phyloP scores from a whole-genome alignment of 2,329 filamentous ascomycete species.

The Fusarium paranaense region DNA sequence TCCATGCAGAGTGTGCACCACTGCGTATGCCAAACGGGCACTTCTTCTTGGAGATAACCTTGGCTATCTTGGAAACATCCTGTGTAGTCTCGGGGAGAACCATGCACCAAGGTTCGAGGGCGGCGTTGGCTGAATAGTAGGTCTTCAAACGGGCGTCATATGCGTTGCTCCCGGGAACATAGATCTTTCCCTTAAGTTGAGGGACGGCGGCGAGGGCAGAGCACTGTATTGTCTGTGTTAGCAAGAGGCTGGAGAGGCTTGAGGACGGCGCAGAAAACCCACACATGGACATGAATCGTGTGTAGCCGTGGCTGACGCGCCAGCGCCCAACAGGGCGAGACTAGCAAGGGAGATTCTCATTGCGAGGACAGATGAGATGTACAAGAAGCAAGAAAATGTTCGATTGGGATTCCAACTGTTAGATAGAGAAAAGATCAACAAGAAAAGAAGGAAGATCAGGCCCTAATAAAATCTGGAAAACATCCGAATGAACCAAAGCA shows the following conservation, averaged over 20 bases:
- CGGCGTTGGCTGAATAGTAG: constrained; percentile 49
- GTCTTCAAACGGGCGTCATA: constrained; percentile 41
- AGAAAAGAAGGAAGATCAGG: background rate
- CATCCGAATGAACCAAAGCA: background rate
- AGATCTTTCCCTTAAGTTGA: constrained; percentile 41
- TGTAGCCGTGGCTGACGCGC: background rate
- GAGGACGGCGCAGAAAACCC: background rate
- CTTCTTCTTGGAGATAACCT: constrained; percentile 29
- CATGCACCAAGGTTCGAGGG: constrained; percentile 46
- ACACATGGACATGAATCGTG: constrained; percentile 10
- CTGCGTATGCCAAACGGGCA: constrained; percentile 48
- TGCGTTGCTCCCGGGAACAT: constrained; percentile 18
- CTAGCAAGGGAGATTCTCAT: constrained; percentile 11
- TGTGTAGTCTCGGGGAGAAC: constrained; percentile 39
- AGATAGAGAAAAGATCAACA: background rate
- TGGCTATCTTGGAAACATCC: constrained; percentile 42
- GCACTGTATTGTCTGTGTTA: constrained; percentile 32
- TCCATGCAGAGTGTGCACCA: constrained; percentile 49
- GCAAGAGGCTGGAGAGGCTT: background rate
- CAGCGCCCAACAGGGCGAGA: background rate
- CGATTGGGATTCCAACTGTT: background rate
- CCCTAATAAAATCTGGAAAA: background rate
- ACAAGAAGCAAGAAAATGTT: background rate
- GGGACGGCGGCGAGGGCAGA: constrained; percentile 31
- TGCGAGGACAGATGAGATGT: background rate